Evolutionary conservation across 2,329 filamentous ascomycete genomes (phyloP).

Genomic region (Sordariomycetes sp.): DNA sequence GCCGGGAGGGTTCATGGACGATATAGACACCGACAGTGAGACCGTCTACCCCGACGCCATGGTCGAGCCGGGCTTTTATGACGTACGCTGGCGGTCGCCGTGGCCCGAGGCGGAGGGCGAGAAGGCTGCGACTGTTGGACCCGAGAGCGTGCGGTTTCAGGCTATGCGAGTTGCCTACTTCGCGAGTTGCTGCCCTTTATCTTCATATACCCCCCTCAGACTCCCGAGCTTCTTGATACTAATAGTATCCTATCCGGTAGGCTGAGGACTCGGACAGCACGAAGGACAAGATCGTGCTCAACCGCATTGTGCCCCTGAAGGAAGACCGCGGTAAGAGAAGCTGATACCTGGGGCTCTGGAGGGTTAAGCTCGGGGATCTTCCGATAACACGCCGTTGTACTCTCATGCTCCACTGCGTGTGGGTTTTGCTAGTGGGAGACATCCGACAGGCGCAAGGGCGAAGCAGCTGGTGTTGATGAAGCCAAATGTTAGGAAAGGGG

Average conservation of each 20-base stretch:
- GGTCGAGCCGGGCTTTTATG: conserved; percentile 74
- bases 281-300: conserved; percentile 69
- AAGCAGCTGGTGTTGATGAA: no score
- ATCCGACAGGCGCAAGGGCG: no score
- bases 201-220: no score
- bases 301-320: conserved; percentile 85
- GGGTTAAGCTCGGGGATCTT: no score
- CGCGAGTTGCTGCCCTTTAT: conserved; percentile 25
- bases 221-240: no score
- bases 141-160: conserved; percentile 79
- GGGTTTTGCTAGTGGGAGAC: no score
- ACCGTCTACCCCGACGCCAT: conserved; percentile 67
- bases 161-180: conserved; percentile 84
- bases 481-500: no score
- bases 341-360: no score
- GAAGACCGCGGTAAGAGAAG: conserved; percentile 44
- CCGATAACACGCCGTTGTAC: no score
- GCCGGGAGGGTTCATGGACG: conserved; percentile 70
- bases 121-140: conserved; percentile 44
- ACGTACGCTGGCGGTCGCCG: conserved; percentile 61
- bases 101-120: conserved; percentile 68
- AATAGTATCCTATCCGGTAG: conserved; percentile 17
- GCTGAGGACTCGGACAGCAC: conserved; percentile 70
- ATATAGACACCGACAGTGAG: conserved; percentile 79
- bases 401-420: no score